Conservation (phyloP, 2,329 filamentous ascomycete genomes). For the Colletotrichum chrysophilum region DNA sequence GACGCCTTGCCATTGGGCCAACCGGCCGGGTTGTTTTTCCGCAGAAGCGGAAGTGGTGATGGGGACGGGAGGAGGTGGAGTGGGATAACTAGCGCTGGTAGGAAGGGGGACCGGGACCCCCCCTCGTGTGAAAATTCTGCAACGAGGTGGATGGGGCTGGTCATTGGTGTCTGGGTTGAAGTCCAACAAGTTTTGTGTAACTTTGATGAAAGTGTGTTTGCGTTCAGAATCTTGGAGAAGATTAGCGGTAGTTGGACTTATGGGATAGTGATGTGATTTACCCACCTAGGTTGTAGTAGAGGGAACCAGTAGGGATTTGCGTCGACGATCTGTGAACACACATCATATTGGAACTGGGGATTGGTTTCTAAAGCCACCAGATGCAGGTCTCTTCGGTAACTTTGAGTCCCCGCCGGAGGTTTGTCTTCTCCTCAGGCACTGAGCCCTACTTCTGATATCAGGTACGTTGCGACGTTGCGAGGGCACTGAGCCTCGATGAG, state of each 20-base stretch:
- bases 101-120: neutral
- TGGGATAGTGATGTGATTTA: neutral
- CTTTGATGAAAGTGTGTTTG: neutral
- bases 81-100: neutral
- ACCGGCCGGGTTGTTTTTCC: neutral
- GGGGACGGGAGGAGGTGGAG: neutral
- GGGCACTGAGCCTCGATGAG: neutral
- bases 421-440: neutral
- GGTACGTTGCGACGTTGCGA: neutral
- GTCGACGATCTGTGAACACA: neutral
- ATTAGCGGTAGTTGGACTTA: neutral
- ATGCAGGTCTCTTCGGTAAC: neutral
- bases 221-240: neutral
- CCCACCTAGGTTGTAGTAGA: no score
- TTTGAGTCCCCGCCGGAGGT: neutral
- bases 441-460: neutral
- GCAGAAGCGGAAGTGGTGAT: neutral
- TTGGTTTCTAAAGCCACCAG: neutral
- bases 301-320: neutral
- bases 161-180: neutral
- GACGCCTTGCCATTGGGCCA: slow-evolving; percentile 48
- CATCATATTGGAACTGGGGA: neutral
- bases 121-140: neutral
- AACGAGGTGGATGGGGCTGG: neutral
- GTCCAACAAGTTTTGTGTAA: neutral